A percentile compares a stretch with the other conserved stretches of the same genome.
Conservation (phyloP, 1,284 basidiomycete species). For the Rhodotorula sp. region DNA sequence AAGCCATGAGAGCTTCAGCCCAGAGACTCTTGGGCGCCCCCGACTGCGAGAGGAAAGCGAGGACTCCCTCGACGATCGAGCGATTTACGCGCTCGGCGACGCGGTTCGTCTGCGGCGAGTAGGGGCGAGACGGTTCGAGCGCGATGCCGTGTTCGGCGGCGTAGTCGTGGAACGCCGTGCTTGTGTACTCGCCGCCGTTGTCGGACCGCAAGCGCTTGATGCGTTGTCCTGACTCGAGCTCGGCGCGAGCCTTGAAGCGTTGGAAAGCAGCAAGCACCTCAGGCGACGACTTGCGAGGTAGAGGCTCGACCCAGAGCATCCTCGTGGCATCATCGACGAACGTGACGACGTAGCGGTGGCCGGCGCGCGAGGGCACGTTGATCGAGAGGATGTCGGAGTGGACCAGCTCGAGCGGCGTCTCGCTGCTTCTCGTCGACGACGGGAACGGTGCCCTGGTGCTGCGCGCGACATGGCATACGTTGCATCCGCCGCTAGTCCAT, state of each 20-base stretch:
- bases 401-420: slow-evolving; percentile 39
- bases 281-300: slow-evolving; percentile 50
- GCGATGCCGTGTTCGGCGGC: slow-evolving; percentile 46
- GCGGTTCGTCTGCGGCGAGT: slow-evolving; percentile 50
- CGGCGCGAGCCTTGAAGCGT: slow-evolving; percentile 45
- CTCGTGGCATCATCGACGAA: slow-evolving; percentile 49
- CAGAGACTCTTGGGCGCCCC: slow-evolving; percentile 47
- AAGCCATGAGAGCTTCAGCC: slow-evolving; percentile 47
- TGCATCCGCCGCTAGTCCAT: not conserved
- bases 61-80: slow-evolving; percentile 44
- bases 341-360: slow-evolving; percentile 49
- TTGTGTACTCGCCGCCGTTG: slow-evolving; percentile 48
- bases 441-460: slow-evolving; percentile 15
- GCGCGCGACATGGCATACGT: not conserved
- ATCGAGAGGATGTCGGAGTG: slow-evolving; percentile 51
- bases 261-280: slow-evolving; percentile 48
- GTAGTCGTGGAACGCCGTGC: slow-evolving; percentile 43
- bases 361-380: slow-evolving; percentile 43
- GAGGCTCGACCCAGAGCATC: slow-evolving; percentile 41
- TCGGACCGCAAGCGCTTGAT: slow-evolving; percentile 50
- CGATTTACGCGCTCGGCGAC: slow-evolving; percentile 45
- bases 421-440: not conserved
- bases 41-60: slow-evolving; percentile 44
- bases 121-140: slow-evolving; percentile 48
- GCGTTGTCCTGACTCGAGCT: slow-evolving; percentile 40